Evolutionary conservation across 176 grass and related monocot genomes (phyloP).

Genomic region (Alloteropsis semialata): DNA sequence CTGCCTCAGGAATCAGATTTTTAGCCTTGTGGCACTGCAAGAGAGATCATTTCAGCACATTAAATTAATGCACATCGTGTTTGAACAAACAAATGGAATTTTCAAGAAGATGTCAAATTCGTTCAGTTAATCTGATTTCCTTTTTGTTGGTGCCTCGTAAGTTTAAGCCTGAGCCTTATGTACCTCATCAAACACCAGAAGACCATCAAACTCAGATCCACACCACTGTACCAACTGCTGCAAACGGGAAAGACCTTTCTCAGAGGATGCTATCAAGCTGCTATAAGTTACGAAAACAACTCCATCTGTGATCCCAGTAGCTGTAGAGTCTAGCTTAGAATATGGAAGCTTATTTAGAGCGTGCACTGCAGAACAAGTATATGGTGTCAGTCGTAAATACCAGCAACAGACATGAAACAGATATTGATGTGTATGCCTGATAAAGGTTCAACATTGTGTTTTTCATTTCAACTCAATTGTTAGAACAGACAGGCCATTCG

Average conservation of each 20-base stretch:
- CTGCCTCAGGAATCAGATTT: conserved; percentile 94
- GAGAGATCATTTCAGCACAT: conserved; percentile 3
- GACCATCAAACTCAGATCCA: conserved; percentile 79
- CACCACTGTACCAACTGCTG: conserved; percentile 98
- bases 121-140: not conserved
- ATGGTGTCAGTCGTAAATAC: conserved; percentile 26
- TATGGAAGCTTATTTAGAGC: conserved; percentile 97
- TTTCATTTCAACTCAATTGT: conserved; percentile 21
- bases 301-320: conserved; percentile 85
- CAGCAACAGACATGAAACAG: conserved; percentile 10
- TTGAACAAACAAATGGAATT: not conserved
- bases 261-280: conserved; percentile 96
- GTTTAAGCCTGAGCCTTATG: not conserved
- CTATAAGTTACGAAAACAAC: conserved; percentile 97
- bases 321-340: conserved; percentile 92
- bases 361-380: conserved; percentile 74
- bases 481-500: not conserved
- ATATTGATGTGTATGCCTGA: not conserved
- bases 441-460: not conserved
- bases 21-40: conserved; percentile 99
- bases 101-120: not conserved
- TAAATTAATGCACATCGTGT: not conserved
- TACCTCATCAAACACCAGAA: conserved; percentile 95
- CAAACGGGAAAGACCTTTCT: conserved; percentile 91
- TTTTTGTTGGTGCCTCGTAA: not conserved